phyloP scores from a whole-genome alignment of 2,329 filamentous ascomycete species.

The Alternaria burnsii region DNA sequence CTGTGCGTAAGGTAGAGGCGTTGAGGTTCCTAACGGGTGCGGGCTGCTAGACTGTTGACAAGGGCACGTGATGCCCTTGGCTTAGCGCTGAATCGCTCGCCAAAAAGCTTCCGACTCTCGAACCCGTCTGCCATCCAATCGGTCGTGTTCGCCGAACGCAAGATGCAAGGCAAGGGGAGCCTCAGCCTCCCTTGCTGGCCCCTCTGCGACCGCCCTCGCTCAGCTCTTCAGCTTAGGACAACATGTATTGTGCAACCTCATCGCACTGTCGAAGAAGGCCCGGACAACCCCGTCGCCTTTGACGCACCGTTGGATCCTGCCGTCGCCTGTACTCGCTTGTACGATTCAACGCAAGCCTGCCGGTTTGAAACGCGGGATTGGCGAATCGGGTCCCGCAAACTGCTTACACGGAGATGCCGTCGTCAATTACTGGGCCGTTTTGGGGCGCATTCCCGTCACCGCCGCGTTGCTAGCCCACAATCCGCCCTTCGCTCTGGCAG shows the following conservation, averaged over 20 bases:
- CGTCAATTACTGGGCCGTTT: slow-evolving; percentile 5
- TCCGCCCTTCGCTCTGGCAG: background rate
- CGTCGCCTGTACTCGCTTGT: slow-evolving; percentile 10
- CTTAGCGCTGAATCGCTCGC: slow-evolving; percentile 8
- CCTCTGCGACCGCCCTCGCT: slow-evolving; percentile 1
- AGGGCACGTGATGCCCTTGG: slow-evolving; percentile 11
- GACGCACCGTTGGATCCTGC: slow-evolving; percentile 7
- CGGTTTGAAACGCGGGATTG: slow-evolving; percentile 7
- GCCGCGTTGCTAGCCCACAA: background rate
- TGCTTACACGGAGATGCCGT: slow-evolving; percentile 9
- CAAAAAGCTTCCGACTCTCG: slow-evolving; percentile 11
- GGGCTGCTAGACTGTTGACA: slow-evolving; percentile 20
- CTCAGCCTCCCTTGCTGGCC: slow-evolving; percentile 14
- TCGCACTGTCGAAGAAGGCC: slow-evolving; percentile 8
- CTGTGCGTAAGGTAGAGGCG: slow-evolving; percentile 35
- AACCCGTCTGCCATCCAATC: slow-evolving; percentile 11
- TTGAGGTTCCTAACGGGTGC: slow-evolving; percentile 29
- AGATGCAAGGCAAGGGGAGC: slow-evolving; percentile 5
- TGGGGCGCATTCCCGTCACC: slow-evolving; percentile 3
- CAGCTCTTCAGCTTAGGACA: slow-evolving; percentile 2
- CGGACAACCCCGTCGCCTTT: slow-evolving; percentile 2
- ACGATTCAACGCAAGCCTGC: slow-evolving; percentile 1
- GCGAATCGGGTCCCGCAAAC: slow-evolving; percentile 5
- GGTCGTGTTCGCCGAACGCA: slow-evolving; percentile 6
- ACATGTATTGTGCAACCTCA: slow-evolving; percentile 5